These are phyloP conservation scores for Triticum urartu DNA, from an alignment of 176 grass and related monocot genomes.

Conservation along the genomic window DNA sequence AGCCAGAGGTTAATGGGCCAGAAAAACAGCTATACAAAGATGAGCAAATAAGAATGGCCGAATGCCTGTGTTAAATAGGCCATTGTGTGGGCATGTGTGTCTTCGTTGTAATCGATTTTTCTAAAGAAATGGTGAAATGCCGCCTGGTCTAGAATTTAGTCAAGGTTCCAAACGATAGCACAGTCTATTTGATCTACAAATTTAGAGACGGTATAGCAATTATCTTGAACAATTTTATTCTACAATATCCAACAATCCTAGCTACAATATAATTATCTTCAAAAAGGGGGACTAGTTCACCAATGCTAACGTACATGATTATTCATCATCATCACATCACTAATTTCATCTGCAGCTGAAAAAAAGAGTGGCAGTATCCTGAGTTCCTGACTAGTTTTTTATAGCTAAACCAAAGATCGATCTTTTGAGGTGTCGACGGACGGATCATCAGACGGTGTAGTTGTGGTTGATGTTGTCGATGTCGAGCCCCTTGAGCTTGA, in stretches of 20 bases:
- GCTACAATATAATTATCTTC: background rate
- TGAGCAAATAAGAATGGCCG: too few relatives aligned
- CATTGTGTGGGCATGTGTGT: too few relatives aligned
- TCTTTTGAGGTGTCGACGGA: background rate
- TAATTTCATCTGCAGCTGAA: background rate
- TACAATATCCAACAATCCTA: background rate
- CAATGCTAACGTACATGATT: background rate
- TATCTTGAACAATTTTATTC: constrained; percentile 16
- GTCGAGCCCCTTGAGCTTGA: constrained; percentile 55
- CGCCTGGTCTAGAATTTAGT: too few relatives aligned
- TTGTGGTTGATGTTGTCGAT: constrained; percentile 49
- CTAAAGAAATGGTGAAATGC: too few relatives aligned
- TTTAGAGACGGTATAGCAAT: background rate
- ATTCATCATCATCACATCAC: constrained; percentile 5
- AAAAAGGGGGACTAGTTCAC: background rate
- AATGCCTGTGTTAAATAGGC: too few relatives aligned
- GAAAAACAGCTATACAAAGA: too few relatives aligned
- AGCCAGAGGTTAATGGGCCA: too few relatives aligned
- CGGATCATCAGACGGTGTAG: constrained; percentile 45
- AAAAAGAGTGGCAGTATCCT: background rate
- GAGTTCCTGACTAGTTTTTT: background rate
- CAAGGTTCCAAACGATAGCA: background rate
- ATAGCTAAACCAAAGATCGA: background rate
- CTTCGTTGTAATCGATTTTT: too few relatives aligned
- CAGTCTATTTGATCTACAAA: background rate